Percentiles rank a stretch among this genome's conserved stretches.
Evolutionary conservation across 805 yeast species (phyloP).

Genomic region (Scheffersomyces ergatensis): DNA sequence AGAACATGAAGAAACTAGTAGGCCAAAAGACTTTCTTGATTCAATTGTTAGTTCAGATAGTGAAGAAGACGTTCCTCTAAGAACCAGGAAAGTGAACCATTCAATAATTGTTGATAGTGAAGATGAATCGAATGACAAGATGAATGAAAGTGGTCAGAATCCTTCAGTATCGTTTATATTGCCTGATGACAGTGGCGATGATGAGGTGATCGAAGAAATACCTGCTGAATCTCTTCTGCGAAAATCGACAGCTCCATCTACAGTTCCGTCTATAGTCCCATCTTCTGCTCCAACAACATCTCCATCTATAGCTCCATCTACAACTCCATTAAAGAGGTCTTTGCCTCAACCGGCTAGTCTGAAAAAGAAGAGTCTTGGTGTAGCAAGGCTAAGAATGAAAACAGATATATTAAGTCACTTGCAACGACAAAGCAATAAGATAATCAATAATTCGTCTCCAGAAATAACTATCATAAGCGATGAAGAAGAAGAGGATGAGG

Average conservation of each 20-base stretch:
- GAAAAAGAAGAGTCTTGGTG: constrained; percentile 12
- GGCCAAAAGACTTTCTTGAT: constrained; percentile 1
- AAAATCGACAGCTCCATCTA: neutral
- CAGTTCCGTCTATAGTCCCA: neutral
- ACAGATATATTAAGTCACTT: constrained; percentile 13
- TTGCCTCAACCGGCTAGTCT: neutral
- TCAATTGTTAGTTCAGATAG: constrained; percentile 14
- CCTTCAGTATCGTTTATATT: neutral
- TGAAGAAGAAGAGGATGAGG: constrained; percentile 7
- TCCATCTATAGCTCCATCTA: neutral
- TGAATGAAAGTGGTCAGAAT: neutral
- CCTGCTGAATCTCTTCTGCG: too few species aligned
- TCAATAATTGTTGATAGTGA: too few species aligned
- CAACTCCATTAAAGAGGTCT: neutral
- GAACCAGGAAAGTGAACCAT: neutral
- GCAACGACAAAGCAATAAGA: constrained; percentile 7
- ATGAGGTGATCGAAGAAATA: too few species aligned
- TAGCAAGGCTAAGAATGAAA: constrained; percentile 10
- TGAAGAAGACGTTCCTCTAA: constrained; percentile 8
- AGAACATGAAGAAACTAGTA: neutral
- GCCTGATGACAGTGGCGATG: neutral
- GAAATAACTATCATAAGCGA: constrained; percentile 2
- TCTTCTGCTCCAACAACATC: neutral
- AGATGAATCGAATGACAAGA: too few species aligned
- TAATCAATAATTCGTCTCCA: neutral